Base-by-base conservation (phyloP, 495 filamentous ascomycete genomes). In the Penicillium malachiteum region DNA sequence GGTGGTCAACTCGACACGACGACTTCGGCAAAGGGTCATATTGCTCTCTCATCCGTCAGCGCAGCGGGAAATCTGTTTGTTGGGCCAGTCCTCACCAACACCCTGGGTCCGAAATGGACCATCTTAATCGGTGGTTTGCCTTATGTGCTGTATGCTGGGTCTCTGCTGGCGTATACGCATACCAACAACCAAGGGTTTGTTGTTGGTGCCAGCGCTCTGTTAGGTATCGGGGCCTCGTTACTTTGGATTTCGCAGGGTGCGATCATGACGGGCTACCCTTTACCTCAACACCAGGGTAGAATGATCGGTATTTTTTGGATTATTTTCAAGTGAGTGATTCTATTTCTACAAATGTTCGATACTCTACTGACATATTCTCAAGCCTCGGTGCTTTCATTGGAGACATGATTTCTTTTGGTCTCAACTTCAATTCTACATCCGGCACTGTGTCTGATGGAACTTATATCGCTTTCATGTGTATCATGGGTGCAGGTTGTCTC, bases 281-380 rank as follows among this genome's bases (percentile, higher is more conserved):
- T 52, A 30, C 50, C 50, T 10, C 50, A 52, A 6, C 50, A 52
- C 5, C 50, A 52, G 11, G 50, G 50, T 12, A 34, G 50, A 17
- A 52, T 52, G 50, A 52, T 52, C 21, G 50, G 50, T 13, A 21
- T 52, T 3, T 52, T 52, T n/a, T 44, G 50, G 50, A 44, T 52
- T 21, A 52, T 52, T 7, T 52, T 52, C 40, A 52, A 52, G 50
- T 52, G 14, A 31, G 49, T 42, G 10, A 16, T 42, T n/a, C 16
- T 42, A 26, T 4, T 26, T 10, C 13, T 26, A 3, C 8, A 7
- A n/a, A n/a, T n/a, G 16, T 16, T 39, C 10, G 37, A 12, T 12
- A 14, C 0, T 39, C 10, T 0, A n/a, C 37, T 42, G 14, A 42
- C n/a, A 7, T 17, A 6, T n/a, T 9, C 5, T 42, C 3, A 7